phyloP scores from a whole-genome alignment of 202 grass and related monocot genomes.

The Bolboschoenoplectus hybrid region DNA sequence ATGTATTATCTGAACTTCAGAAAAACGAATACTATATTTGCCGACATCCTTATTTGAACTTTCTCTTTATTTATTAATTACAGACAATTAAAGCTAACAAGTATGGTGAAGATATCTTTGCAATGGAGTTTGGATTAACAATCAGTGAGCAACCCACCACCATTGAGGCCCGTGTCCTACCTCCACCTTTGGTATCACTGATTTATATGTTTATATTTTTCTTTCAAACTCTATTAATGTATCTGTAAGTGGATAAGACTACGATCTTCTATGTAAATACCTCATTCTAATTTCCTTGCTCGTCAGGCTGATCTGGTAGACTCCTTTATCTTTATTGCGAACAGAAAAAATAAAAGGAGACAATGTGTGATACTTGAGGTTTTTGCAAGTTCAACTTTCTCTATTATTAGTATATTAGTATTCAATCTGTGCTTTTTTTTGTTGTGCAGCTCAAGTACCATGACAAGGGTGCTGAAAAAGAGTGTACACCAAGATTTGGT shows the following conservation, averaged over 20 bases:
- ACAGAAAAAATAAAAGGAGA: not conserved
- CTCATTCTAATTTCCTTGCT: not conserved
- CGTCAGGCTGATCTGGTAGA: not conserved
- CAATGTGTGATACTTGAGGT: not conserved
- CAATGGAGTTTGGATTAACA: conserved; percentile 68
- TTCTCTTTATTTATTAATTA: conserved; percentile 3
- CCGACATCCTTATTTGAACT: conserved; percentile 2
- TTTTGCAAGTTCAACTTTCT: not conserved
- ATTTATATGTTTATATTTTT: not conserved
- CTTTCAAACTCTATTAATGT: not conserved
- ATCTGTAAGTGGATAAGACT: not conserved
- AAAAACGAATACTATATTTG: not conserved
- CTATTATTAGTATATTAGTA: not conserved
- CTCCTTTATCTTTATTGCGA: not conserved
- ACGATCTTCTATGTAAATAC: not conserved
- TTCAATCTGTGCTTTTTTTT: conserved; percentile 33
- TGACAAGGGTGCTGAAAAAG: conserved; percentile 48
- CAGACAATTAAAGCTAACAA: conserved; percentile 49
- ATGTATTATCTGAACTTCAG: conserved; percentile 43
- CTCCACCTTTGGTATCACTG: conserved; percentile 53
- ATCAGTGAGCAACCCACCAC: conserved; percentile 49
- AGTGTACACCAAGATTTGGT: conserved; percentile 48
- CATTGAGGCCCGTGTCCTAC: conserved; percentile 63
- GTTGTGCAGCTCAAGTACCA: conserved; percentile 68
- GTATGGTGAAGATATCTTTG: conserved; percentile 49